Percentiles rank a stretch among this genome's conserved stretches.
phyloP scores from a whole-genome alignment of 2,329 filamentous ascomycete genomes.

The Cladosporium sp. region DNA sequence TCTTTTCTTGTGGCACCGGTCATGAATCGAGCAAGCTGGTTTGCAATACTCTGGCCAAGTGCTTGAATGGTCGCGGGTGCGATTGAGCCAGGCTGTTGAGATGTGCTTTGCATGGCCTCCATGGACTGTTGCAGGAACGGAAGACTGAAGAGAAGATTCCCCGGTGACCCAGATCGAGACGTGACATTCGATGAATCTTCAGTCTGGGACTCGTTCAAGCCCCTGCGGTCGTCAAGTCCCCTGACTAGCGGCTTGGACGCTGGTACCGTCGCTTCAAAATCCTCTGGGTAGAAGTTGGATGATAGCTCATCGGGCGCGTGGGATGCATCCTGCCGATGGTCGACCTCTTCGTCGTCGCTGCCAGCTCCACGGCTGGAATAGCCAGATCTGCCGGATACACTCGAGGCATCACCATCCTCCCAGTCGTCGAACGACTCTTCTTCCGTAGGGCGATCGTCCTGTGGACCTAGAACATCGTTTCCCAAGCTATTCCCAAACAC shows the following conservation, averaged over 20 bases:
- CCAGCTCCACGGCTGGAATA: neutral
- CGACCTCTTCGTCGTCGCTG: neutral
- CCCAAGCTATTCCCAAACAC: slow-evolving; percentile 29
- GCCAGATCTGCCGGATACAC: neutral
- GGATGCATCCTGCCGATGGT: neutral
- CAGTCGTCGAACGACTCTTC: slow-evolving; percentile 10
- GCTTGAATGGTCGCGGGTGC: slow-evolving; percentile 26
- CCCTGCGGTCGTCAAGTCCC: neutral
- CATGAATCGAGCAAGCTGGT: slow-evolving; percentile 29
- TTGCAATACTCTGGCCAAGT: slow-evolving; percentile 30
- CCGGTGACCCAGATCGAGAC: neutral
- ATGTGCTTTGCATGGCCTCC: neutral
- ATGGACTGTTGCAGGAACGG: slow-evolving; percentile 17
- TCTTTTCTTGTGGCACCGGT: slow-evolving; percentile 14
- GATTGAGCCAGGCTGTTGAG: neutral
- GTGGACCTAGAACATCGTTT: slow-evolving; percentile 19
- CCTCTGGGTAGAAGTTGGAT: slow-evolving; percentile 4
- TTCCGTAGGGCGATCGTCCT: neutral
- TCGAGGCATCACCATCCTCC: slow-evolving; percentile 13
- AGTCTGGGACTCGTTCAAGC: neutral
- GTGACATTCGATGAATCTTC: neutral
- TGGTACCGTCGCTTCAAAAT: neutral
- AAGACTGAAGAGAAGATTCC: slow-evolving; percentile 6
- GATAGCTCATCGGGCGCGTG: slow-evolving; percentile 11
- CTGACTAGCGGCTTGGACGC: too few relatives aligned